A percentile compares a stretch with the other conserved stretches of the same genome.
These are phyloP conservation scores for Bretschneidera sinensis DNA, from an alignment of 345 rosid species.

Conservation along the genomic window DNA sequence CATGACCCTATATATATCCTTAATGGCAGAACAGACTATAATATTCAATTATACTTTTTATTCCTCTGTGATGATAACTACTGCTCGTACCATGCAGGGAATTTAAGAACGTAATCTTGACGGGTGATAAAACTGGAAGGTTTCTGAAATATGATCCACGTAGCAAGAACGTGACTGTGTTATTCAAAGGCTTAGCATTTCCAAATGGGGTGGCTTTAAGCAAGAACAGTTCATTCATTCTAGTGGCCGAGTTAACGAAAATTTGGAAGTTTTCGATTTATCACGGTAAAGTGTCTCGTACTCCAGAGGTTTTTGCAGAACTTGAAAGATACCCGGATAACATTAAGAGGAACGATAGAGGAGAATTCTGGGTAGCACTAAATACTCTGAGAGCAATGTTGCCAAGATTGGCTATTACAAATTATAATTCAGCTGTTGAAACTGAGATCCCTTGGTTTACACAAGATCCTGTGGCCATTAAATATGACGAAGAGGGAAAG, in stretches of 20 bases:
- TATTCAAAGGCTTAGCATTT: conserved; percentile 25
- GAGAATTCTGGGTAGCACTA: conserved; percentile 64
- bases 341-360: conserved; percentile 31
- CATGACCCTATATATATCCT: neutral
- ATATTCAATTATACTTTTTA: too few relatives aligned
- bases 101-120: conserved; percentile 12
- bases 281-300: conserved; percentile 17
- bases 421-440: neutral
- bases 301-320: conserved; percentile 14
- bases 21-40: neutral
- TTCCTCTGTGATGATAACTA: too few relatives aligned
- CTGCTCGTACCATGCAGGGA: conserved; percentile 18
- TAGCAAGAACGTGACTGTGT: conserved; percentile 23
- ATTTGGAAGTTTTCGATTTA: conserved; percentile 24
- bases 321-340: conserved; percentile 39
- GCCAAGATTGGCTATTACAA: neutral
- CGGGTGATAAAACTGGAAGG: conserved; percentile 39
- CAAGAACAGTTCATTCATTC: conserved; percentile 37
- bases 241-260: conserved; percentile 28
- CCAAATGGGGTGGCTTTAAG: conserved; percentile 50
- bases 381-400: conserved; percentile 31
- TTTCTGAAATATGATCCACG: conserved; percentile 36
- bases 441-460: conserved; percentile 4
- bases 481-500: too few relatives aligned
- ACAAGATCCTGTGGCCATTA: too few relatives aligned